Evolutionary conservation across 2,329 filamentous ascomycete genomes (phyloP).

Genomic region (Phoma sp.): DNA sequence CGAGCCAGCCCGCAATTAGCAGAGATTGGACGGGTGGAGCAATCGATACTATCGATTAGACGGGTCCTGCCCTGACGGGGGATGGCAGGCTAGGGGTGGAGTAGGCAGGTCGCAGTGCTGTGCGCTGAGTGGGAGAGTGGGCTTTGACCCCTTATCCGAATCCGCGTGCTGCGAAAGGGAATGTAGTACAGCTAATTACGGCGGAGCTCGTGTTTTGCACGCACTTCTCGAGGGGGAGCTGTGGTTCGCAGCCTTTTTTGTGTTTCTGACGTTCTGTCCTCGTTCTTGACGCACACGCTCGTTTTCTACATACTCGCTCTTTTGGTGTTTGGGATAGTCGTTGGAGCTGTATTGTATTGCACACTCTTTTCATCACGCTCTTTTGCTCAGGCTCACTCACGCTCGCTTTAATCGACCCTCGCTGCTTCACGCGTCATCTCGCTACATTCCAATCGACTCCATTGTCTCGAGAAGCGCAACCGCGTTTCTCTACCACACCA

Average conservation of each 20-base stretch:
- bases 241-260: neutral
- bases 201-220: neutral
- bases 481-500: slow-evolving; percentile 44
- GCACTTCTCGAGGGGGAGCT: neutral
- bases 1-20: too few relatives aligned
- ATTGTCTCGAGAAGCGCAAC: slow-evolving; percentile 34
- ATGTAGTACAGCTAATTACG: neutral
- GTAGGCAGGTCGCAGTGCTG: too few relatives aligned
- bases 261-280: neutral
- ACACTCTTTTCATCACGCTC: neutral
- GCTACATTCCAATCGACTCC: neutral
- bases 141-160: too few relatives aligned
- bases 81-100: too few relatives aligned
- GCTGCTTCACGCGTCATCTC: neutral
- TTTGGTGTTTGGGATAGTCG: too few relatives aligned
- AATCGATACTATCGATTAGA: too few relatives aligned
- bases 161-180: neutral
- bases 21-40: too few relatives aligned
- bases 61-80: too few relatives aligned
- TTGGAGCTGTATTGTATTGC: neutral
- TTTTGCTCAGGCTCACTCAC: neutral
- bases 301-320: neutral
- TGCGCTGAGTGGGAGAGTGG: too few relatives aligned
- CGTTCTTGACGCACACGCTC: neutral
- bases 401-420: neutral